phyloP scores from a whole-genome alignment of 208 protist genomes.

The Trypanosoma scelopori region DNA sequence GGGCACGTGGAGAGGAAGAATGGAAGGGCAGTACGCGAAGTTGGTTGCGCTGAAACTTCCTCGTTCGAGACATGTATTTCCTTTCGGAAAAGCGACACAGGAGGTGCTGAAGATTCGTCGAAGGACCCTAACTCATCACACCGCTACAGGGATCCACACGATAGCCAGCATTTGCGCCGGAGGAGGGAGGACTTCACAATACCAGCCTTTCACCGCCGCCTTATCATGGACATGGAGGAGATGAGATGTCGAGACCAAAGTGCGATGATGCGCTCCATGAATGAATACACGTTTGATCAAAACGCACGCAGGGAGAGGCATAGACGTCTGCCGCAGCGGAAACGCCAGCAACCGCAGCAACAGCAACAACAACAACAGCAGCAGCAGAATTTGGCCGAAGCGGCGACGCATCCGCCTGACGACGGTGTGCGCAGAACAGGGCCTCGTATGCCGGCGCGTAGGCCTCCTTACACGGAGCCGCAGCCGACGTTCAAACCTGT shows the following conservation, averaged over 20 bases:
- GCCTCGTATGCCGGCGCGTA: neutral
- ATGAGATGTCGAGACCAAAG: conserved; percentile 50
- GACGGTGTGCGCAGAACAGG: neutral
- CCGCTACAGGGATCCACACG: neutral
- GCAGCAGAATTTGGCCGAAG: neutral
- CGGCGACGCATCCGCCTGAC: neutral
- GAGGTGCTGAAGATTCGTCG: neutral
- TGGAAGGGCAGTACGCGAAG: neutral
- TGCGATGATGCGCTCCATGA: conserved; percentile 31
- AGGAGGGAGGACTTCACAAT: conserved; percentile 14
- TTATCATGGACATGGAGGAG: conserved; percentile 64
- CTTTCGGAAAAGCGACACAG: neutral
- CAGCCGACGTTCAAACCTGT: conserved; percentile 21
- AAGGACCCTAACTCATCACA: neutral
- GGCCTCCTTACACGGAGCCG: neutral
- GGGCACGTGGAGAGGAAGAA: neutral
- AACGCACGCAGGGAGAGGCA: neutral
- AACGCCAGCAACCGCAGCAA: neutral
- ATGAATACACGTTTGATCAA: conserved; percentile 22
- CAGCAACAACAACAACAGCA: too few species aligned
- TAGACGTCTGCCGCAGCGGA: conserved; percentile 3
- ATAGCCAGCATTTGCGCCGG: neutral
- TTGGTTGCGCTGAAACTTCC: conserved; percentile 8
- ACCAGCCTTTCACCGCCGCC: conserved; percentile 61
- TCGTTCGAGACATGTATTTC: conserved; percentile 20